These are phyloP conservation scores for Vitis labrusca DNA, from an alignment of 164 flowering plant species.

Conservation along the genomic window DNA sequence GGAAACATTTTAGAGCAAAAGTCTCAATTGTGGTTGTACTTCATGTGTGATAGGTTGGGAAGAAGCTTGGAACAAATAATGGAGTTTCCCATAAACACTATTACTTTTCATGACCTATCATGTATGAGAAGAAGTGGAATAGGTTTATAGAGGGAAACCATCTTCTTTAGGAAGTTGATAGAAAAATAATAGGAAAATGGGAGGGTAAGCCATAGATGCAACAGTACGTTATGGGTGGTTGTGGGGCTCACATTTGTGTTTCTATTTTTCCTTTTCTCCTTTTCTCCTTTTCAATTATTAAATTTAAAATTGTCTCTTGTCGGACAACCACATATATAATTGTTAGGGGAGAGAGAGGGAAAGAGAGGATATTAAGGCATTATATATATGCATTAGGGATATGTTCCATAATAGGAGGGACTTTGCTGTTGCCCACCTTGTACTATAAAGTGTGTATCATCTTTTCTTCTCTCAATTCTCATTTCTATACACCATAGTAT, in stretches of 20 bases:
- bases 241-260: constrained; percentile 33
- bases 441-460: not conserved
- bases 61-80: not conserved
- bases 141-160: not conserved
- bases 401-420: constrained; percentile 4
- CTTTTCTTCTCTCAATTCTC: constrained; percentile 1
- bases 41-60: not conserved
- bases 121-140: not conserved
- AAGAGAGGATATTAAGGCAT: constrained; percentile 22
- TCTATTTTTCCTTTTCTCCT: constrained; percentile 12
- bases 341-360: constrained; percentile 8
- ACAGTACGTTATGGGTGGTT: constrained; percentile 24
- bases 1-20: constrained; percentile 1
- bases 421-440: constrained; percentile 10
- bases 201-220: constrained; percentile 23
- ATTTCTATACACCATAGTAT: not conserved
- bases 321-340: constrained; percentile 36
- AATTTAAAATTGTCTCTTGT: constrained; percentile 29
- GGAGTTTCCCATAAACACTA: too few species aligned
- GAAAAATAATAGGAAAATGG: constrained; percentile 5
- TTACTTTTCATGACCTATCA: too few species aligned
- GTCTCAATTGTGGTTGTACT: not conserved
- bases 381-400: constrained; percentile 6
- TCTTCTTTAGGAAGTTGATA: constrained; percentile 14
- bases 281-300: constrained; percentile 30